phyloP scores from a whole-genome alignment of 495 filamentous ascomycete species.

The Lasiosphaeris hirsuta region DNA sequence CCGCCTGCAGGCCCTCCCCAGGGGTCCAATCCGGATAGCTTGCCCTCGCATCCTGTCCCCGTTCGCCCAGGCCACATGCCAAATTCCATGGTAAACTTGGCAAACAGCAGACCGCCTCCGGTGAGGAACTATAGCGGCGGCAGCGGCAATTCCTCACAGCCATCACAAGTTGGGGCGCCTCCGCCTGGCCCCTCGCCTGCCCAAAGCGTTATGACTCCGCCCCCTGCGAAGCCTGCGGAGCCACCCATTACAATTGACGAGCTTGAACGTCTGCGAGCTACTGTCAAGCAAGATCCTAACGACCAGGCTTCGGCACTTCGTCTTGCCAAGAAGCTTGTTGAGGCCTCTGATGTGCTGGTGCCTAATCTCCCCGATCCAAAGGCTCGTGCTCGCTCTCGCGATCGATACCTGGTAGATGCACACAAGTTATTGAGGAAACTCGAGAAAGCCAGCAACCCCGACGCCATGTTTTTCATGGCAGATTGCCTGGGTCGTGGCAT shows the following conservation, averaged over 20 bases:
- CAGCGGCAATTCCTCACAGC: conserved; percentile 11
- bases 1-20: conserved; percentile 28
- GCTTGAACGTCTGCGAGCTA: conserved; percentile 66
- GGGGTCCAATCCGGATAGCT: conserved; percentile 46
- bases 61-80: conserved; percentile 72
- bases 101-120: conserved; percentile 53
- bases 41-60: conserved; percentile 76
- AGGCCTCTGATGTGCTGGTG: conserved; percentile 75
- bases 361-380: conserved; percentile 71
- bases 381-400: conserved; percentile 69
- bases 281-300: conserved; percentile 63
- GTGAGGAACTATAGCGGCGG: conserved; percentile 65
- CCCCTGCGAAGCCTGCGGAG: conserved; percentile 30
- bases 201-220: conserved; percentile 10
- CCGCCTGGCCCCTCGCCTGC: not conserved
- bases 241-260: conserved; percentile 72
- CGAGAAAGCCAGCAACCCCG: conserved; percentile 57
- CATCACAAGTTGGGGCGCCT: not conserved
- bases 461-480: conserved; percentile 92
- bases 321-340: conserved; percentile 80
- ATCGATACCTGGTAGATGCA: conserved; percentile 80
- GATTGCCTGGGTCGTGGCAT: conserved; percentile 81
- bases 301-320: conserved; percentile 68
- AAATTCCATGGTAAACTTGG: conserved; percentile 49
- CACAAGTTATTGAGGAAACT: conserved; percentile 90